Conservation (phyloP, 148 eudicot genomes). For the Agrostemma githago region DNA sequence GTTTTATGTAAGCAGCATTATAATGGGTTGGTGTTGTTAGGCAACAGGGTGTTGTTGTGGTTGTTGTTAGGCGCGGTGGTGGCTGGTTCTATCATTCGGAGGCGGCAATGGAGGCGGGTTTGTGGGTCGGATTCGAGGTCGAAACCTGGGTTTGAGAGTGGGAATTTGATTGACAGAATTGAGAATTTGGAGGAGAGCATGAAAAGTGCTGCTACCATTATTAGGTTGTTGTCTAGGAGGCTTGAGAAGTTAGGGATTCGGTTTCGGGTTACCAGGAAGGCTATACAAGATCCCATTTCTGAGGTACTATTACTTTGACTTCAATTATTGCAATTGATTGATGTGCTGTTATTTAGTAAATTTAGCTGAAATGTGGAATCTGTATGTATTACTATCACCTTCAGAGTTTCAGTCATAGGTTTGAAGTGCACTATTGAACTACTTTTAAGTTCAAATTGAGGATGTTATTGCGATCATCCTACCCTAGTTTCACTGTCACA, state of each 20-base stretch:
- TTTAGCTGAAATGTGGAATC: neutral
- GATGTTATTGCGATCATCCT: neutral
- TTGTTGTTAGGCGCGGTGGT: slow-evolving; percentile 58
- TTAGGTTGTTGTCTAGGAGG: slow-evolving; percentile 72
- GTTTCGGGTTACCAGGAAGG: slow-evolving; percentile 67
- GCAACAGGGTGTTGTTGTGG: slow-evolving; percentile 44
- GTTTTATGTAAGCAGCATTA: slow-evolving; percentile 33
- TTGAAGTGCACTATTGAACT: too few relatives aligned
- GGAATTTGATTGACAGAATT: slow-evolving; percentile 65
- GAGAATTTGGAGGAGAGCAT: slow-evolving; percentile 88
- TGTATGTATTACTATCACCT: too few relatives aligned
- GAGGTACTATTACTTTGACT: slow-evolving; percentile 46
- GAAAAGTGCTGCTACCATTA: slow-evolving; percentile 42
- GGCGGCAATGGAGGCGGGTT: slow-evolving; percentile 77
- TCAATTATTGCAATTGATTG: neutral
- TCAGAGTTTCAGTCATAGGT: too few relatives aligned
- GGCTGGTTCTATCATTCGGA: slow-evolving; percentile 58
- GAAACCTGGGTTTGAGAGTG: slow-evolving; percentile 36
- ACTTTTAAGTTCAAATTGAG: neutral
- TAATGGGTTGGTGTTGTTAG: slow-evolving; percentile 37
- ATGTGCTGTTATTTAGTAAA: neutral
- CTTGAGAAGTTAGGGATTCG: slow-evolving; percentile 92
- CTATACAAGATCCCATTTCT: slow-evolving; percentile 78
- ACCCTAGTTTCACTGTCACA: neutral
- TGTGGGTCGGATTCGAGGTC: slow-evolving; percentile 28